Percentiles rank a stretch among this genome's conserved stretches.
These are phyloP conservation scores for Hymenoscyphus fructigenus DNA, from an alignment of 2,329 filamentous ascomycete species.

Conservation along the genomic window DNA sequence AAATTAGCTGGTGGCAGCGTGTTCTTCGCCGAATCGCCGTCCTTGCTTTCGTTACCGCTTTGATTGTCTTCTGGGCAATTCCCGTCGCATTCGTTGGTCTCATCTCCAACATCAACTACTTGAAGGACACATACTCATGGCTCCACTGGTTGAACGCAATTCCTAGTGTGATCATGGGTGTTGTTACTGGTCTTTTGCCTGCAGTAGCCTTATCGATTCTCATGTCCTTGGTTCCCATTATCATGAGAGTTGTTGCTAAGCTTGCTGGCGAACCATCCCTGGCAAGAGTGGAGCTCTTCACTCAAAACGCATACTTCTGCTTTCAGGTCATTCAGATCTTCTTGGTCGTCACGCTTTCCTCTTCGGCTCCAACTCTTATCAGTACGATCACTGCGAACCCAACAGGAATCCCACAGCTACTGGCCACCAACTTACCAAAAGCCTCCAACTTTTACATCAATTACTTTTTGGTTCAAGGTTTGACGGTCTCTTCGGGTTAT, in stretches of 20 bases:
- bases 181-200: constrained; percentile 83
- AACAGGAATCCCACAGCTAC: constrained; percentile 56
- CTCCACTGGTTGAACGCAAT: constrained; percentile 72
- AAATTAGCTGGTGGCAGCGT: constrained; percentile 83
- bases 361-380: constrained; percentile 71
- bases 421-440: constrained; percentile 74
- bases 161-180: constrained; percentile 70
- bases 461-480: constrained; percentile 90
- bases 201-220: constrained; percentile 75
- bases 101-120: constrained; percentile 78
- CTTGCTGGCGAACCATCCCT: constrained; percentile 76
- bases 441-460: constrained; percentile 94
- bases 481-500: constrained; percentile 73
- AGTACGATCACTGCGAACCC: constrained; percentile 64
- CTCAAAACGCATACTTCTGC: constrained; percentile 86
- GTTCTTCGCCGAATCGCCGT: constrained; percentile 70
- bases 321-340: constrained; percentile 94
- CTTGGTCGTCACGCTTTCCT: constrained; percentile 78
- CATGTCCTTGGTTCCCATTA: constrained; percentile 80
- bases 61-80: constrained; percentile 85
- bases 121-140: constrained; percentile 62
- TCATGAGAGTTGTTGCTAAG: constrained; percentile 81
- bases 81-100: constrained; percentile 77
- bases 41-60: constrained; percentile 67
- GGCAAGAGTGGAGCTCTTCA: constrained; percentile 80